Percentiles rank a stretch among this genome's conserved stretches.
Evolutionary conservation across 108 stramenopile species (phyloP).

Genomic region (Ochromonas danica): DNA sequence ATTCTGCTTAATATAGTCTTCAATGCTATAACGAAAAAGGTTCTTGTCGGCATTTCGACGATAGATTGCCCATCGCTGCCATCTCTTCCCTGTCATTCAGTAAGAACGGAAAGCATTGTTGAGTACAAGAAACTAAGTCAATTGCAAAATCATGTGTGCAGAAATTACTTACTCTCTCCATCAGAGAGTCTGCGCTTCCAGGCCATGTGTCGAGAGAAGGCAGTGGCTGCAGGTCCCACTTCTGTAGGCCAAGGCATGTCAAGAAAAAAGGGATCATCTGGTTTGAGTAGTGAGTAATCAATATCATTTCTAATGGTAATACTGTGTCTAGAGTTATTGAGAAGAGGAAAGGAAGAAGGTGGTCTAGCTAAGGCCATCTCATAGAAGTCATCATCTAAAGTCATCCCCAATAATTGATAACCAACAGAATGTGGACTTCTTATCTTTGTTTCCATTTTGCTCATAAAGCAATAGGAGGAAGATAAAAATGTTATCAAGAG

Average conservation of each 20-base stretch:
- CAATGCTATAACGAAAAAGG: neutral
- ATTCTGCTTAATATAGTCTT: conserved; percentile 17
- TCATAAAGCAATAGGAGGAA: no score
- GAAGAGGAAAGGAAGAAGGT: no score
- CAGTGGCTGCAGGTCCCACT: neutral
- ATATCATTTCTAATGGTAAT: no score
- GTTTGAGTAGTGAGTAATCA: neutral
- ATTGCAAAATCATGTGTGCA: neutral
- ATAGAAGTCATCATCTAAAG: no score
- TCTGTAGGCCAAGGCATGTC: conserved; percentile 12
- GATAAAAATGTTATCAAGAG: no score
- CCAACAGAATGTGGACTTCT: no score
- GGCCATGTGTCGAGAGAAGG: neutral
- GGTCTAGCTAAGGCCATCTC: no score
- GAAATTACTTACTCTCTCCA: neutral
- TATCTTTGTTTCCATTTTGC: no score
- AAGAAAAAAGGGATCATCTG: conserved; percentile 9
- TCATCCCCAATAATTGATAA: no score
- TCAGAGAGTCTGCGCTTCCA: conserved; percentile 18
- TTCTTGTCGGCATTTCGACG: neutral
- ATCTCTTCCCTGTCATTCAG: neutral
- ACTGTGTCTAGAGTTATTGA: no score
- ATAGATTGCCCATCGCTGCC: conserved; percentile 17
- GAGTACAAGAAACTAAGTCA: neutral
- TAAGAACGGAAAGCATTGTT: neutral